Evolutionary conservation across 2,329 filamentous ascomycete species (phyloP), one percentile per base, ranked within the genome.

Genomic region (Alternaria gaisen): DNA sequence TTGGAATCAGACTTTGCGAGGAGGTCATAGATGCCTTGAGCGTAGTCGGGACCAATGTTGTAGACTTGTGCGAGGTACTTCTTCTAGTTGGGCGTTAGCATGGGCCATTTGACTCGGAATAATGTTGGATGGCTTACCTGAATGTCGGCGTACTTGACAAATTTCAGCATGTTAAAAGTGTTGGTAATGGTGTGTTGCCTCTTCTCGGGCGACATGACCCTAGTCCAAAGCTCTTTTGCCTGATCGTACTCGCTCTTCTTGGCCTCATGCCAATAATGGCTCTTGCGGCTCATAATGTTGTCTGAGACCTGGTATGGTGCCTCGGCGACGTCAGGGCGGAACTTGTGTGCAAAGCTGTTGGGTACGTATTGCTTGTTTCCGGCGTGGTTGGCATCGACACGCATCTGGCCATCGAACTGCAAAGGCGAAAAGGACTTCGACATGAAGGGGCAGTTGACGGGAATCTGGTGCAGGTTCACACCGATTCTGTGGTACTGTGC

Each of bases 221-320:
- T 71, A 20, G 63, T 69, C 77, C 84, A 86, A 11, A 86, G 79
- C 60, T 82, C 81, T 4, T 77, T 79, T 3, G 83, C 80, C 68
- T 87, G 84, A 24, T 82, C 80, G 68, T 86, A 86, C 50, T 86
- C 84, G 62, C 74, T 83, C 66, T 78, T 77, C 72, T 83, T 83
- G 20, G 83, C 84, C 68, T 86, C 84, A 65, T 86, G 84, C 77
- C 80, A 85, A 74, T 82, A 85, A 67, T 86, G 83, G 64, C 81
- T 83, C 76, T 86, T 85, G 51, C 84, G 80, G 61, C 80, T 81
- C 42, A 85, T 78, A 38, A 85, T 74, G 58, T 81, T 83, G 71
- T 86, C 83, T 26, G 77, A 77, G 12, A 86, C 82, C 26, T 77
- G 73, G 67, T 84, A 85, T 0, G 83, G 82, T 1, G 81, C 79